Base-by-base conservation (phyloP, 1,139 yeast genomes). In the Candida tropicalis region DNA sequence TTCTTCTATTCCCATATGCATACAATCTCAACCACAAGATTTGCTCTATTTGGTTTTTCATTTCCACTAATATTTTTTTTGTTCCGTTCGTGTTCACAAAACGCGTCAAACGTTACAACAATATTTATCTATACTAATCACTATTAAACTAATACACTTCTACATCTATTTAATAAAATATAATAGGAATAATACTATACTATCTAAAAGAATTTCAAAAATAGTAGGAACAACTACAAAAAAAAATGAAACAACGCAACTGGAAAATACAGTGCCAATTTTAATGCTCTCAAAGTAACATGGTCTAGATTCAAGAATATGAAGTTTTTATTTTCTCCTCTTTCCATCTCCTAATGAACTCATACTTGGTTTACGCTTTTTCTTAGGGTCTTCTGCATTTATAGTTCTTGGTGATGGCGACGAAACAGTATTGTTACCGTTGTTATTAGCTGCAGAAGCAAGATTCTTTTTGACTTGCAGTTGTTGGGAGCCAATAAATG, bases 321-420 rank as follows among this genome's bases (percentile, higher is more conserved):
- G n/a, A n/a, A n/a, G n/a, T n/a, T n/a, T n/a, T 35, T 39, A 53
- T 27, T 49, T 51, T 38, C 54, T 46, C 35, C 52, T 39, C 34
- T 53, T 53, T 20, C 40, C 40, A 32, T 39, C 43, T n/a, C 42
- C 42, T 15, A 45, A 40, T n/a, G 51, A 43, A 27, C 43, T 42
- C 40, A 45, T 45, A 41, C 61, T 58, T 27, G 54, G 42, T 34
- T 55, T 50, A 32, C 63, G 44, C 45, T 56, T 58, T 42, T 55
- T 59, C 31, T 52, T 55, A n/a, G 51, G 50, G 20, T 58, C 64
- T n/a, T 58, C 63, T 2, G 50, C 49, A 35, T 51, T 53, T 3
- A 49, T 36, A 1, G 59, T 52, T 17, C 46, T 51, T 10, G 62
- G 61, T 5, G 62, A 55, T 3, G 63, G 62, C 3, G 63, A 54